Base-by-base conservation (phyloP, 805 yeast species). In the Teunomyces aglyptinius region DNA sequence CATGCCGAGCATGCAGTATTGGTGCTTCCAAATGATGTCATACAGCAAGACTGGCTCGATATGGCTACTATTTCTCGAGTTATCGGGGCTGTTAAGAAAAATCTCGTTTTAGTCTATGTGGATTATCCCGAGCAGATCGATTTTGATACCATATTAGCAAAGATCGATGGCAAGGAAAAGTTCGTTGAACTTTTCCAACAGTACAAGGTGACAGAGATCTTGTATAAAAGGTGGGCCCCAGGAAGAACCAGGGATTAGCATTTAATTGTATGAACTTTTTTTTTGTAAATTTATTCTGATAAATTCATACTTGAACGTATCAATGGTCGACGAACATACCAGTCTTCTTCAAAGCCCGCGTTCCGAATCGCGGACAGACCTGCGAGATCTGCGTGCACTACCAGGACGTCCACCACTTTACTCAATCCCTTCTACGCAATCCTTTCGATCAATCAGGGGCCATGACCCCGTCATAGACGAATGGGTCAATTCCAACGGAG, bases 1-100 rank as follows among this genome's bases (percentile, higher is more conserved):
- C 99, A 94, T 62, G 97, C 99, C 0, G 96, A 90, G 60, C 88
- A 81, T 63, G 88, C 92, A 5, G 68, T 89, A 3, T 59, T 78
- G 39, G 69, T 86, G 5, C 48, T 81, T 22, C 73, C 78, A 1
- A 64, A 68, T 38, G 67, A 64, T 18, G 70, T 60, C 6, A 32
- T 36, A 8, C 50, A 61, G 28, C 48, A 82, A 80, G 77, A 75
- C 72, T 60, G 85, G 91, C 81, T 73, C 38, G 64, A 65, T 26
- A 54, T 80, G 44, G 81, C 89, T 3, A 76, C 89, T 2, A 63
- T 82, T 20, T 82, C 85, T 39, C 78, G 99, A 48, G 96, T 94
- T 1, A 80, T 89, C 38, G 86, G 95, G 0, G 88, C 91, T 16
- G 98, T 94, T 10, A 83, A 83, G 57, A 94, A 94, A 71, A 81